Percentiles rank a stretch among this genome's conserved stretches.
phyloP scores from a whole-genome alignment of 2,329 filamentous ascomycete genomes.

The Ceratocystis cacaofunesta region DNA sequence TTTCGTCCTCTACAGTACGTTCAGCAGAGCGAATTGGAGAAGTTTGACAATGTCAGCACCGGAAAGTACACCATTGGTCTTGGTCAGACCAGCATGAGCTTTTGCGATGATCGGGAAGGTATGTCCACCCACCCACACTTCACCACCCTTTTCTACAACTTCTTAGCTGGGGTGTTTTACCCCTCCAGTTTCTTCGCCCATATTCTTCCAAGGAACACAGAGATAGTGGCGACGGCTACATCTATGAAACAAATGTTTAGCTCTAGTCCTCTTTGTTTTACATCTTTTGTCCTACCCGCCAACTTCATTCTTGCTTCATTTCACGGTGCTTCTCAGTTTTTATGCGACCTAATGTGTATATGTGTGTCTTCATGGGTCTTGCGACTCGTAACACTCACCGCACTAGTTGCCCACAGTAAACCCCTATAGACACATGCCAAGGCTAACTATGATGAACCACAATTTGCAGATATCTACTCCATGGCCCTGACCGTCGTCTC shows the following conservation, averaged over 20 bases:
- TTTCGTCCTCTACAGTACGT: conserved; percentile 46
- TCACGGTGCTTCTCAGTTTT: background rate
- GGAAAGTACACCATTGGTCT: conserved; percentile 88
- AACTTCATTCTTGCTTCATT: background rate
- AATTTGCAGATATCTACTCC: conserved; percentile 63
- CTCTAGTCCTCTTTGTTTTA: background rate
- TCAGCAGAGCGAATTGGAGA: conserved; percentile 68
- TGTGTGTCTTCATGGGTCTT: background rate
- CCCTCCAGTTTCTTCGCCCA: conserved; percentile 12
- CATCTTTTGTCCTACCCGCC: background rate
- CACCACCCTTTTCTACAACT: background rate
- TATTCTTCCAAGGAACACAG: background rate
- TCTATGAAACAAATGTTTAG: background rate
- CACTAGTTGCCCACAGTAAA: background rate
- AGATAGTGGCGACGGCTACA: background rate
- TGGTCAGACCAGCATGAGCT: conserved; percentile 83
- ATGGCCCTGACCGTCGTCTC: conserved; percentile 64
- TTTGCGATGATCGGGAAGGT: conserved; percentile 83
- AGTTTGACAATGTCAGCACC: conserved; percentile 66
- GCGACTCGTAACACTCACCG: background rate
- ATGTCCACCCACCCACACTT: conserved; percentile 23
- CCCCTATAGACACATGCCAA: background rate
- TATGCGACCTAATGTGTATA: background rate
- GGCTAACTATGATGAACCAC: conserved; percentile 18
- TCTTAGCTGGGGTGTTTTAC: background rate